Evolutionary conservation across 1,139 yeast species (phyloP), one percentile per base, ranked within the genome.

Genomic region (Tardiomyces digboiensis): DNA sequence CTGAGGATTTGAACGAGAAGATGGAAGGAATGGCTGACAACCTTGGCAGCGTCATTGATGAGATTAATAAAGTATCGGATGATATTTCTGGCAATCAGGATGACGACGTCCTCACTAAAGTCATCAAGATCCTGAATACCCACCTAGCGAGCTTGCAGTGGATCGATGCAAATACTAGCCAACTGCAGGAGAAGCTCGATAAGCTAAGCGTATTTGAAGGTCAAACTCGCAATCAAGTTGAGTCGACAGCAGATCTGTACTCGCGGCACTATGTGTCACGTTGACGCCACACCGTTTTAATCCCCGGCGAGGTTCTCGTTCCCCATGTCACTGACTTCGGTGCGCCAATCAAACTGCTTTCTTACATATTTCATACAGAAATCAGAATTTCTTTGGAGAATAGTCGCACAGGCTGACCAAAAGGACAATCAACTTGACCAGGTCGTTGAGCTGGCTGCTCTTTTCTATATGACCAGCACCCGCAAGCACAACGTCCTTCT

Each of bases 111-210:
- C 61, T 82, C 66, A 58, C 78, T 62, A 68, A 67, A 46, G 77
- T 91, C 51, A 82, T 93, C 41, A 82, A 81, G 62, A 72, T 93
- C 50, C 74, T 91, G 61, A 89, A 91, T 60, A 77, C 88, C 42
- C 98, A 91, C 62, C 70, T 91, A 61, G 93, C 89, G 52, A 87
- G 95, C 52, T 73, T 91, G 64, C 87, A 82, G 61, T 89, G 91
- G 72, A 78, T 91, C 47, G 96, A 91, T 57, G 74, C 74, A 48
- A 76, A 80, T 48, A 87, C 95, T 47, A 73, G 74, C 19, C 69
- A 70, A 36, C 71, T 91, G 57, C 85, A 82, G 60, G 75, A 76
- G 38, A 84, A 85, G 64, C 64, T 91, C 49, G 71, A 70, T 19
- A 68, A 57, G 38, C 58, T 64, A 40, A 58, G 57, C 33, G 42